Conservation (phyloP, 2,329 filamentous ascomycete genomes). For the Venturia carpophila region DNA sequence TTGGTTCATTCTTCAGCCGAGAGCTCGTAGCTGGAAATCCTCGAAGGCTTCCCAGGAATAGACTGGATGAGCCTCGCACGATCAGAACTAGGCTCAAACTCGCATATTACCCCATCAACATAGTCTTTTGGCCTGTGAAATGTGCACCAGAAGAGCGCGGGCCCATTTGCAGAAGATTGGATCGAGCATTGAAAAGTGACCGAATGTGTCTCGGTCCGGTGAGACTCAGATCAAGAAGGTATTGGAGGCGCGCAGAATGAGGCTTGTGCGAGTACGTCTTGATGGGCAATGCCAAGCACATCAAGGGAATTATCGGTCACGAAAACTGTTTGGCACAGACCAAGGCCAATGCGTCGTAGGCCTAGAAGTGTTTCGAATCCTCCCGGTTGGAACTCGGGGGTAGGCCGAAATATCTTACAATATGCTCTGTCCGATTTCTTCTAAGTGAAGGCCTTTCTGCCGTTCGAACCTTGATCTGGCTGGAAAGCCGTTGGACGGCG, state of each 20-base stretch:
- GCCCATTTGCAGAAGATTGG: not conserved
- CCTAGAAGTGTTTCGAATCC: not conserved
- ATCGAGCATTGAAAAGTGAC: slow-evolving; percentile 7
- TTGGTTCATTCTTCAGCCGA: not conserved
- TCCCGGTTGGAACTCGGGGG: not conserved
- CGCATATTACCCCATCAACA: not conserved
- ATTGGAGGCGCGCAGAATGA: not conserved
- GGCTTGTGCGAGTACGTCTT: not conserved
- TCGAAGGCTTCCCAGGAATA: not conserved
- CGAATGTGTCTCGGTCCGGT: not conserved
- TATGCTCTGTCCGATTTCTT: not conserved
- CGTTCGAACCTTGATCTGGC: not conserved
- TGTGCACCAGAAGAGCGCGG: not conserved
- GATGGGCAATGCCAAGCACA: not conserved
- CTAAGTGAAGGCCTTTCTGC: not conserved
- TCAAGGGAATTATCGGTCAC: not conserved
- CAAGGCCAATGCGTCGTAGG: not conserved
- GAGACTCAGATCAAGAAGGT: not conserved
- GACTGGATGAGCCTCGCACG: not conserved
- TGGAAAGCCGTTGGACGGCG: not conserved
- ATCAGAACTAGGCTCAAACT: not conserved
- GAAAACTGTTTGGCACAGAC: not conserved
- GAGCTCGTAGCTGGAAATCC: not conserved
- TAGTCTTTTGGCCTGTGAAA: not conserved
- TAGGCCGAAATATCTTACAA: not conserved